phyloP scores from a whole-genome alignment of 2,329 filamentous ascomycete genomes.

The Penicillium sp. region DNA sequence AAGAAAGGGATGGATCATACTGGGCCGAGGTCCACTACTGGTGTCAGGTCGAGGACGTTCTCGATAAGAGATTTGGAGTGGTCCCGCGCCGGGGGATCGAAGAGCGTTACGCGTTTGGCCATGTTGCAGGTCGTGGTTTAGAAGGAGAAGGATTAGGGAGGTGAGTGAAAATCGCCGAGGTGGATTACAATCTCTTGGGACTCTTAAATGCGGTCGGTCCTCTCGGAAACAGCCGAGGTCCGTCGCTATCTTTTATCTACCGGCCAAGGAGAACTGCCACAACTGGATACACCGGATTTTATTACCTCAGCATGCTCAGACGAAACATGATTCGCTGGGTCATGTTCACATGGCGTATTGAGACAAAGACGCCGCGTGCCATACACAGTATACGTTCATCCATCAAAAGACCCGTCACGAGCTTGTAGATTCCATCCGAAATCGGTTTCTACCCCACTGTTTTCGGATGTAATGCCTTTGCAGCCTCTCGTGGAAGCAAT shows the following conservation, averaged over 20 bases:
- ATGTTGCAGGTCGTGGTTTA: constrained; percentile 16
- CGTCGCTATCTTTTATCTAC: constrained; percentile 1
- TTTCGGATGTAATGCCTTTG: no score
- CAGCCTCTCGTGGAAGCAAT: no score
- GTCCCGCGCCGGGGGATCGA: constrained; percentile 71
- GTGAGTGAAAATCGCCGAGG: not conserved
- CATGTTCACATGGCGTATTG: no score
- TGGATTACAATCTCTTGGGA: constrained; percentile 11
- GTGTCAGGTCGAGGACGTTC: constrained; percentile 80
- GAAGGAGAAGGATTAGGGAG: not conserved
- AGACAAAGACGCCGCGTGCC: no score
- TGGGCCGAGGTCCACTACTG: constrained; percentile 58
- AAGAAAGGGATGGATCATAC: constrained; percentile 48
- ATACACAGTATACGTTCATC: no score
- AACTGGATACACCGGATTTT: no score
- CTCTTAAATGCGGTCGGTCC: constrained; percentile 10
- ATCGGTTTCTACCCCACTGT: no score
- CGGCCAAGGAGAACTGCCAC: not conserved
- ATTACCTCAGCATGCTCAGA: no score
- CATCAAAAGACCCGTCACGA: no score
- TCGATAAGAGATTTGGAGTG: constrained; percentile 75
- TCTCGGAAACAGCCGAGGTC: constrained; percentile 17
- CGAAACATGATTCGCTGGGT: no score
- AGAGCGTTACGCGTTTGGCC: constrained; percentile 55
- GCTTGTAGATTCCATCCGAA: no score